These are phyloP conservation scores for Primulina huaijiensis DNA, from an alignment of 257 asterid species.

Conservation along the genomic window DNA sequence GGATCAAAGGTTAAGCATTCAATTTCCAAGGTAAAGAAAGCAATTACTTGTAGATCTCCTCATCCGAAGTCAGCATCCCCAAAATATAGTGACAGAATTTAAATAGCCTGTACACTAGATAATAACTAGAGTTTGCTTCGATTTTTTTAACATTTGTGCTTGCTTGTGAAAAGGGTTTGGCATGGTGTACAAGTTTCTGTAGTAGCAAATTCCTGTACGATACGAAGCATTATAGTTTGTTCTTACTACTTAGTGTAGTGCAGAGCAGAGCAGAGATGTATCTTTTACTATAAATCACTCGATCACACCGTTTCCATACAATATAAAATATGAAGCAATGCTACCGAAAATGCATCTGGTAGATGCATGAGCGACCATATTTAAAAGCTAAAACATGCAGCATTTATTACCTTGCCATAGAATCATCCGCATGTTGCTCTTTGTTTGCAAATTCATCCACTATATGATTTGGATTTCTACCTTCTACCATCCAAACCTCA, in stretches of 20 bases:
- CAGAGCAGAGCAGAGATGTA: conserved; percentile 7
- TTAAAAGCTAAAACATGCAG: not conserved
- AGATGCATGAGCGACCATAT: not conserved
- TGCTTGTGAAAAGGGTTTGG: conserved; percentile 14
- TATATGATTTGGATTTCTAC: not conserved
- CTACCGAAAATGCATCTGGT: not conserved
- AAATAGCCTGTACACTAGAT: not conserved
- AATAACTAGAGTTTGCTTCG: conserved; percentile 20
- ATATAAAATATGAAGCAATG: not conserved
- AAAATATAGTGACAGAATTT: conserved; percentile 28
- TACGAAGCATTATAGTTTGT: conserved; percentile 16
- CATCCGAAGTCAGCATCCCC: conserved; percentile 59
- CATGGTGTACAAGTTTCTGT: conserved; percentile 5
- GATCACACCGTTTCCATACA: not conserved
- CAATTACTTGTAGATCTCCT: conserved; percentile 68
- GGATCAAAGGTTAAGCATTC: conserved; percentile 92
- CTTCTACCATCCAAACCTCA: not conserved
- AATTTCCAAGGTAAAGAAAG: conserved; percentile 85
- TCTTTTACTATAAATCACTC: not conserved
- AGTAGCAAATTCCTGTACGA: conserved; percentile 13
- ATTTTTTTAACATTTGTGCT: conserved; percentile 12
- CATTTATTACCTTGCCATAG: too few relatives aligned
- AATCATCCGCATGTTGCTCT: too few relatives aligned
- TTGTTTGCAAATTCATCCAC: not conserved
- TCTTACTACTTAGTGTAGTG: not conserved